Percentiles rank a stretch among this genome's conserved stretches.
phyloP scores from a whole-genome alignment of 192 early-diverging fungal species.

The Rhizophagus sp. region DNA sequence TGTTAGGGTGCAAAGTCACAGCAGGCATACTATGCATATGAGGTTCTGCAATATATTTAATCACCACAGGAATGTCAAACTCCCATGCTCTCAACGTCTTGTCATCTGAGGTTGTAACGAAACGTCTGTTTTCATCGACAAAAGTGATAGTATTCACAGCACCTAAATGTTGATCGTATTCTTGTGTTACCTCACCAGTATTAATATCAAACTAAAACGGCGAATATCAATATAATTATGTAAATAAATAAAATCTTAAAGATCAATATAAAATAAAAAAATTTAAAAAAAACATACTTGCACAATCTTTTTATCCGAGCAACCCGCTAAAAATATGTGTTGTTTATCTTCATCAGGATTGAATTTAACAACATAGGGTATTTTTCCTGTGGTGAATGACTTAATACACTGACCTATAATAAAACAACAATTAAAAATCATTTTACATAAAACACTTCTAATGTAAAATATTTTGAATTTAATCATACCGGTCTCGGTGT shows the following conservation, averaged over 20 bases:
- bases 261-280: not conserved
- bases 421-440: not conserved
- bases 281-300: slow-evolving; percentile 32
- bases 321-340: slow-evolving; percentile 88
- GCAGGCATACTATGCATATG: slow-evolving; percentile 97
- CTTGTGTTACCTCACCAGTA: slow-evolving; percentile 82
- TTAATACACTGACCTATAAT: slow-evolving; percentile 73
- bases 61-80: slow-evolving; percentile 96
- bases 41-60: slow-evolving; percentile 96
- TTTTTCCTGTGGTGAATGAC: slow-evolving; percentile 71
- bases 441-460: no score
- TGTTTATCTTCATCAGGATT: slow-evolving; percentile 88
- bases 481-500: slow-evolving; percentile 85
- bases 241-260: not conserved
- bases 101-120: slow-evolving; percentile 96
- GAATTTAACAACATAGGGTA: slow-evolving; percentile 89
- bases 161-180: slow-evolving; percentile 97
- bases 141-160: slow-evolving; percentile 97
- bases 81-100: slow-evolving; percentile 98
- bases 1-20: slow-evolving; percentile 82
- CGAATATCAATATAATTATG: slow-evolving; percentile 8
- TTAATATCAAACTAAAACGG: slow-evolving; percentile 80
- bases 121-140: slow-evolving; percentile 90
- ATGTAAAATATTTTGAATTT: not conserved
- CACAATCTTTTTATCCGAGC: slow-evolving; percentile 88